Conservation (phyloP, 805 yeast species). For the Nakazawaea laoshanensis region DNA sequence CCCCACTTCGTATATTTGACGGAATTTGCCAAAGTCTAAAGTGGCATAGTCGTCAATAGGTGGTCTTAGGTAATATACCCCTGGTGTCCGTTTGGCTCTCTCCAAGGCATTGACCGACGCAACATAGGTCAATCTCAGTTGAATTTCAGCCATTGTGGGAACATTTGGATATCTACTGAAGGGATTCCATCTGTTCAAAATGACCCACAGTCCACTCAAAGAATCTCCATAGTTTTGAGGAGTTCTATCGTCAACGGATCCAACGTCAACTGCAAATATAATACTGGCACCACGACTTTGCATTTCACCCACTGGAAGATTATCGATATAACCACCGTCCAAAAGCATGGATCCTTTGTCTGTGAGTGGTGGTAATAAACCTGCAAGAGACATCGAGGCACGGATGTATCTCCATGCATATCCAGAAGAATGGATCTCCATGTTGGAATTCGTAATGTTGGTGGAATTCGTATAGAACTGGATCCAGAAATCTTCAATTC, state of each 20-base stretch:
- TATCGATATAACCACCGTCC: slow-evolving; percentile 96
- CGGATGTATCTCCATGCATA: slow-evolving; percentile 93
- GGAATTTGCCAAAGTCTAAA: slow-evolving; percentile 85
- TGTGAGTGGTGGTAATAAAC: slow-evolving; percentile 81
- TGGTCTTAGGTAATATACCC: slow-evolving; percentile 83
- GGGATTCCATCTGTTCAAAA: slow-evolving; percentile 82
- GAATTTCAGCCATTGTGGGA: slow-evolving; percentile 93
- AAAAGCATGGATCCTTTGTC: slow-evolving; percentile 87
- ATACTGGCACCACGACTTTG: slow-evolving; percentile 77
- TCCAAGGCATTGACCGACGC: slow-evolving; percentile 92
- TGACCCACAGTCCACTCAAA: slow-evolving; percentile 85
- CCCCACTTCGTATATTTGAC: slow-evolving; percentile 82
- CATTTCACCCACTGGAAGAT: slow-evolving; percentile 90
- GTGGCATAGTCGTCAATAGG: slow-evolving; percentile 92
- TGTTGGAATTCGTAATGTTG: slow-evolving; percentile 86
- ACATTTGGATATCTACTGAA: slow-evolving; percentile 81
- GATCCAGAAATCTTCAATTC: slow-evolving; percentile 96
- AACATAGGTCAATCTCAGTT: slow-evolving; percentile 86
- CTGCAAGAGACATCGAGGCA: slow-evolving; percentile 96
- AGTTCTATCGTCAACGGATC: slow-evolving; percentile 86
- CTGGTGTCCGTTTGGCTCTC: slow-evolving; percentile 73
- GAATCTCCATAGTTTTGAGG: slow-evolving; percentile 92
- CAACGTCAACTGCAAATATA: slow-evolving; percentile 92
- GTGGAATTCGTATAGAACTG: slow-evolving; percentile 86
- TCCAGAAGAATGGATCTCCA: slow-evolving; percentile 91